A percentile compares a stretch with the other conserved stretches of the same genome.
Conservation (phyloP, 2,329 filamentous ascomycete genomes). For the Tolypocladium paradoxum region DNA sequence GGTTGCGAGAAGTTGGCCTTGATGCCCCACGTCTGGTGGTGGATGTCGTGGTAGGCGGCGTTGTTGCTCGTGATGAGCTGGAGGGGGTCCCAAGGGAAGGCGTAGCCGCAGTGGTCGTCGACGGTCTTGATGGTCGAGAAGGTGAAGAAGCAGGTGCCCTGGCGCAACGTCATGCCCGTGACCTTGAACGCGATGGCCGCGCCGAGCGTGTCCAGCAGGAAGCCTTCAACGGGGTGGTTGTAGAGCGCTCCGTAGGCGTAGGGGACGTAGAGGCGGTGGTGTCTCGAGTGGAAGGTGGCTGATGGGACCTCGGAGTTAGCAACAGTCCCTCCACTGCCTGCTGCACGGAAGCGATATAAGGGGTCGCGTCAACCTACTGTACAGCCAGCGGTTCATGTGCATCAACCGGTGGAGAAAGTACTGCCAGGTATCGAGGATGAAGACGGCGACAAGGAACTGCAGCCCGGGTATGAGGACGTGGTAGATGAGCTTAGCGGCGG, state of each 20-base stretch:
- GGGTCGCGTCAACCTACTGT: constrained; percentile 52
- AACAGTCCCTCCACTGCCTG: not conserved
- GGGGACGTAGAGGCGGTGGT: constrained; percentile 93
- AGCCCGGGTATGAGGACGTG: constrained; percentile 63
- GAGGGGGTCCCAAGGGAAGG: constrained; percentile 89
- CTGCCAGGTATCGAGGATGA: constrained; percentile 90
- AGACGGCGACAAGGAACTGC: constrained; percentile 66
- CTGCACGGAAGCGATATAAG: no score
- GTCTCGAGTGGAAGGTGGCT: constrained; percentile 87
- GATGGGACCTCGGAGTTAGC: constrained; percentile 36
- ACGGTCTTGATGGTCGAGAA: constrained; percentile 90
- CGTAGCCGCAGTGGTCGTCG: constrained; percentile 93
- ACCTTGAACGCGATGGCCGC: constrained; percentile 75
- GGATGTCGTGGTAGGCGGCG: constrained; percentile 92
- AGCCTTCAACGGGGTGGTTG: constrained; percentile 91
- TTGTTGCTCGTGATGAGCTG: constrained; percentile 92
- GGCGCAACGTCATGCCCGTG: constrained; percentile 71
- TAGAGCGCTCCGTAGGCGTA: constrained; percentile 96
- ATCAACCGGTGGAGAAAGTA: constrained; percentile 94
- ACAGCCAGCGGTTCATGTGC: constrained; percentile 96
- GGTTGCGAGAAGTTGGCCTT: constrained; percentile 89
- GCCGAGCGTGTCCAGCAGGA: constrained; percentile 83
- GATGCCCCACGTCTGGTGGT: constrained; percentile 98
- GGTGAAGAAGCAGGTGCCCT: constrained; percentile 83
- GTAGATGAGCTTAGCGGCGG: constrained; percentile 67